Evolutionary conservation across 2,329 filamentous ascomycete species (phyloP).

Genomic region (Thielaviopsis populi): DNA sequence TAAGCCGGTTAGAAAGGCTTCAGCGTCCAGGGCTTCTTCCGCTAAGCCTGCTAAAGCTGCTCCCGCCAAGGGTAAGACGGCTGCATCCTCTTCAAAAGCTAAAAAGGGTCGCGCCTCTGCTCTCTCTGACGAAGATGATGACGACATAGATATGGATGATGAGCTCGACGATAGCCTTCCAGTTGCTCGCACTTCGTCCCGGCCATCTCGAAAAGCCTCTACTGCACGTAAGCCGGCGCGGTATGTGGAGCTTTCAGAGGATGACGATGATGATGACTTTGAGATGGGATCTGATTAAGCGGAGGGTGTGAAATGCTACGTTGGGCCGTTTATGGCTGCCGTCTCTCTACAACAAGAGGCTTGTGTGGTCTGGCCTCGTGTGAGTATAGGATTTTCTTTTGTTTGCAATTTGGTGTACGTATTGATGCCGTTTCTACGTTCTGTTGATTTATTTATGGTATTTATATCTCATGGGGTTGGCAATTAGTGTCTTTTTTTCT

Average conservation of each 20-base stretch:
- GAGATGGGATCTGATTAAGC: conserved; percentile 15
- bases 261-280: conserved; percentile 16
- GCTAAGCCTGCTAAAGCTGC: conserved; percentile 5
- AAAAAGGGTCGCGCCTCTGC: background rate
- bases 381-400: background rate
- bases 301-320: background rate
- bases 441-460: conserved; percentile 1
- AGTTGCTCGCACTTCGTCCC: background rate
- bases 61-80: background rate
- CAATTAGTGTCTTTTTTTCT: background rate
- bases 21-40: background rate
- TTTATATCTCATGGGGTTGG: background rate
- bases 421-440: background rate
- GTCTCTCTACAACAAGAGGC: background rate
- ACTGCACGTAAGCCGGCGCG: conserved; percentile 19
- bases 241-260: conserved; percentile 14
- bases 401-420: background rate
- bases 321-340: background rate
- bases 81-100: background rate
- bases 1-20: background rate
- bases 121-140: conserved; percentile 25
- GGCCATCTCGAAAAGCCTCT: conserved; percentile 14
- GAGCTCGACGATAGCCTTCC: conserved; percentile 28
- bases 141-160: conserved; percentile 28
- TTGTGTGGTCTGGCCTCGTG: background rate